These are phyloP conservation scores for Diplodia sapinea DNA, from an alignment of 2,329 filamentous ascomycete species.

Conservation along the genomic window DNA sequence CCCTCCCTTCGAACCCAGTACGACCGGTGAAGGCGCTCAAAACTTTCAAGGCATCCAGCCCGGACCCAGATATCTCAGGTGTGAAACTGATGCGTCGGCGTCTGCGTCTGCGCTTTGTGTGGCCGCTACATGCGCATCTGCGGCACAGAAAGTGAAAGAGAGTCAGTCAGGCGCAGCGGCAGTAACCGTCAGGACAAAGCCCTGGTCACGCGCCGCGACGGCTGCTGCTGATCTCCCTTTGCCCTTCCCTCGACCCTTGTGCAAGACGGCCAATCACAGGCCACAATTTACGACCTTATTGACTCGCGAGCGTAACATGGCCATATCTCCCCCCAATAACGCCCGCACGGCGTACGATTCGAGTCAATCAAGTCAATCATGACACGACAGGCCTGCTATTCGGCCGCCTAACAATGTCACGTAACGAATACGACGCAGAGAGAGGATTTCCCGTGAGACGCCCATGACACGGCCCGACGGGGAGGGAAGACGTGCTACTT, in stretches of 20 bases:
- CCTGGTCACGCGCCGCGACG: conserved; percentile 22
- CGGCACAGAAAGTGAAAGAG: not conserved
- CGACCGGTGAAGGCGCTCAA: not conserved
- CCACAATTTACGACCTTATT: not conserved
- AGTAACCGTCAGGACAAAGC: conserved; percentile 10
- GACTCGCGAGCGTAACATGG: not conserved
- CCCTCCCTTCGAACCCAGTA: not conserved
- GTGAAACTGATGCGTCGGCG: conserved; percentile 14
- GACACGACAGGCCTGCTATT: conserved; percentile 1
- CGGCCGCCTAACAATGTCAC: not conserved
- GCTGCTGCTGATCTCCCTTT: conserved; percentile 26
- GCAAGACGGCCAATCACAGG: not conserved
- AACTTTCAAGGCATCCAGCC: conserved; percentile 16
- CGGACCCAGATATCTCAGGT: conserved; percentile 1
- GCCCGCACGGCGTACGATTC: not conserved
- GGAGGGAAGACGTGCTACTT: not conserved
- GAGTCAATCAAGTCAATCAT: conserved; percentile 7
- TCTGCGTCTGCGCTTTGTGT: not conserved
- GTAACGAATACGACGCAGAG: conserved; percentile 23
- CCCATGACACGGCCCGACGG: conserved; percentile 5
- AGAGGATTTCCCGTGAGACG: conserved; percentile 8
- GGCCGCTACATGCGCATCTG: not conserved
- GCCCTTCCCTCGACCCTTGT: not conserved
- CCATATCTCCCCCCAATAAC: not conserved
- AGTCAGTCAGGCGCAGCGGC: conserved; percentile 5